These are phyloP conservation scores for Fragaria iinumae DNA, from an alignment of 306 rosid genomes.

Conservation along the genomic window DNA sequence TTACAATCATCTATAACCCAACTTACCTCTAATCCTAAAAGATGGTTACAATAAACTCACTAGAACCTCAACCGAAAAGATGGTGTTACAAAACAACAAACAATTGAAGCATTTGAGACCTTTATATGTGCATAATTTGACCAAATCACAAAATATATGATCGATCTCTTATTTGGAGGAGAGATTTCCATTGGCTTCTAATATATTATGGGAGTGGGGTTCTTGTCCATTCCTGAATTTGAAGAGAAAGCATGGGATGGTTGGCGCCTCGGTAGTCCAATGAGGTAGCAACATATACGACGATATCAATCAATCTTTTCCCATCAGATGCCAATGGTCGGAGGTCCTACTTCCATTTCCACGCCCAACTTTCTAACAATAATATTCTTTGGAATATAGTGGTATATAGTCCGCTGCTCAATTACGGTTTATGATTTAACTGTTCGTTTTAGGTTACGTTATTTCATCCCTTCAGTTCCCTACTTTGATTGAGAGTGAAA, in stretches of 20 bases:
- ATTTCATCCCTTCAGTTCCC: no score
- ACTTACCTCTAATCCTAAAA: no score
- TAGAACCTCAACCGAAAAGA: not conserved
- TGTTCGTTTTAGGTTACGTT: no score
- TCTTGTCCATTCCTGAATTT: constrained; percentile 1
- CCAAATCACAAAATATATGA: not conserved
- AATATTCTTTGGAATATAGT: not conserved
- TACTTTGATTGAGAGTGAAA: no score
- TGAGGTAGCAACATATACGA: constrained; percentile 18
- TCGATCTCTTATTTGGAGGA: not conserved
- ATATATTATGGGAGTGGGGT: constrained; percentile 1
- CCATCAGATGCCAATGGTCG: constrained; percentile 62
- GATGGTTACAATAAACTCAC: no score
- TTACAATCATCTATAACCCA: no score
- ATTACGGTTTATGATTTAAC: not conserved
- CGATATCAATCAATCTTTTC: constrained; percentile 46
- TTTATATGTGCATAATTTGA: not conserved
- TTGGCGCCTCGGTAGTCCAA: constrained; percentile 29
- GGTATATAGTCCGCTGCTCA: not conserved
- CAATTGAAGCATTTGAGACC: not conserved
- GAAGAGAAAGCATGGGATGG: constrained; percentile 19
- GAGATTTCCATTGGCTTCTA: not conserved
- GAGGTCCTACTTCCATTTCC: constrained; percentile 48
- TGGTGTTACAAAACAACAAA: not conserved
- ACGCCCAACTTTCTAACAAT: not conserved